These are phyloP conservation scores for Coccomyxa sp. DNA, from an alignment of 139 green algal genomes.

Conservation along the genomic window DNA sequence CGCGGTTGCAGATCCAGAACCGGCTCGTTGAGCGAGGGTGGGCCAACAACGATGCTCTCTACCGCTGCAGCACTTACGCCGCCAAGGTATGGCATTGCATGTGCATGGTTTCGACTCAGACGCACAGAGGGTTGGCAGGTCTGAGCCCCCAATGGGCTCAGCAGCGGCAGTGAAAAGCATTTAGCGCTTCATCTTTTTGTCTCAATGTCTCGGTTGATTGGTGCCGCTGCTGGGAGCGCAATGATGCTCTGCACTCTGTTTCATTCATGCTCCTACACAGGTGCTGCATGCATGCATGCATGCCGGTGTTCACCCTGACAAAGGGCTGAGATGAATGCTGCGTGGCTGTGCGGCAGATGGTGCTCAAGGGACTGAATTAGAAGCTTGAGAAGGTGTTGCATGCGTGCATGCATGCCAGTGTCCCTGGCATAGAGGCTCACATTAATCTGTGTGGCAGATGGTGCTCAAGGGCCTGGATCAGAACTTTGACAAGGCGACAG, in stretches of 20 bases:
- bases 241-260: too few relatives aligned
- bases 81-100: slow-evolving; percentile 27
- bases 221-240: too few relatives aligned
- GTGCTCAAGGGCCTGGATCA: slow-evolving; percentile 48
- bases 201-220: too few relatives aligned
- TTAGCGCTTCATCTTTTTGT: too few relatives aligned
- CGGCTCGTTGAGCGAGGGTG: slow-evolving; percentile 74
- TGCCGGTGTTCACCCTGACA: too few relatives aligned
- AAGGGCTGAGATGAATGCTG: too few relatives aligned
- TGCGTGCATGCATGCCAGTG: too few relatives aligned
- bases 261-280: too few relatives aligned
- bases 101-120: background rate
- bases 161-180: too few relatives aligned
- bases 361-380: slow-evolving; percentile 48
- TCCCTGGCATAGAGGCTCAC: too few relatives aligned
- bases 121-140: too few relatives aligned
- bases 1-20: slow-evolving; percentile 78
- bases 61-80: slow-evolving; percentile 65
- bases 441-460: background rate
- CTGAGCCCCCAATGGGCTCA: background rate
- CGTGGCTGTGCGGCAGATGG: background rate
- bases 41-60: slow-evolving; percentile 35
- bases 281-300: too few relatives aligned
- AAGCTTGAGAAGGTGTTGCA: slow-evolving; percentile 88
- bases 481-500: slow-evolving; percentile 77